Percentiles rank a stretch among this genome's conserved stretches.
These are phyloP conservation scores for Epichloe sylvatica DNA, from an alignment of 2,329 filamentous ascomycete species.

Conservation along the genomic window DNA sequence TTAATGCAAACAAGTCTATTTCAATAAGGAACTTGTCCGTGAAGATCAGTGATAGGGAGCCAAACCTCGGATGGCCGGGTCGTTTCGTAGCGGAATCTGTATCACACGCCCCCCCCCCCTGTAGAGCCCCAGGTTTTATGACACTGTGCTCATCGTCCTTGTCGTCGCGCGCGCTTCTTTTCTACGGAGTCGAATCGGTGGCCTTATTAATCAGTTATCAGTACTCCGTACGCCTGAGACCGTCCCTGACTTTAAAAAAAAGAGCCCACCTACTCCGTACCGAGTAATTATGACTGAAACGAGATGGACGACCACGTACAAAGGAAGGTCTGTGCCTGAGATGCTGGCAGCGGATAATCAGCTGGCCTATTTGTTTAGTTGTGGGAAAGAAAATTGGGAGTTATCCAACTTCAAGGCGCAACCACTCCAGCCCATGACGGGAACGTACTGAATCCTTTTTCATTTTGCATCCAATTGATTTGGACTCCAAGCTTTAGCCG, in stretches of 20 bases:
- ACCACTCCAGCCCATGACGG: too few relatives aligned
- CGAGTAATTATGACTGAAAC: too few relatives aligned
- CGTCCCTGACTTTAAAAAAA: neutral
- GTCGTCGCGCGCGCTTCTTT: neutral
- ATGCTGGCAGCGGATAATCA: too few relatives aligned
- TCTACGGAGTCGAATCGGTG: neutral
- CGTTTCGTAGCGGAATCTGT: neutral
- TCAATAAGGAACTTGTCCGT: slow-evolving; percentile 4
- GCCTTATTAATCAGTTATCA: neutral
- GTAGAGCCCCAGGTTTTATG: neutral
- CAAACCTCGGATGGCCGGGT: neutral
- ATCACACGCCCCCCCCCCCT: neutral
- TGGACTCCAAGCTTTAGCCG: neutral
- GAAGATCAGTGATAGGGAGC: neutral
- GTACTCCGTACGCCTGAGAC: neutral
- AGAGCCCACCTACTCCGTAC: neutral
- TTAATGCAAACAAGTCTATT: slow-evolving; percentile 10
- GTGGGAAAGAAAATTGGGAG: neutral
- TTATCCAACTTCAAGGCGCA: neutral
- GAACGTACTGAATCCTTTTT: neutral
- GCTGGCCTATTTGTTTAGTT: too few relatives aligned
- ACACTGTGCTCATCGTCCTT: neutral
- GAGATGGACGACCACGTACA: too few relatives aligned
- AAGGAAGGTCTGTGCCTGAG: too few relatives aligned
- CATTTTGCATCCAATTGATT: neutral